Evolutionary conservation across 2,329 filamentous ascomycete genomes (phyloP), one percentile per base, ranked within the genome.

Genomic region (Neonectria punicea): DNA sequence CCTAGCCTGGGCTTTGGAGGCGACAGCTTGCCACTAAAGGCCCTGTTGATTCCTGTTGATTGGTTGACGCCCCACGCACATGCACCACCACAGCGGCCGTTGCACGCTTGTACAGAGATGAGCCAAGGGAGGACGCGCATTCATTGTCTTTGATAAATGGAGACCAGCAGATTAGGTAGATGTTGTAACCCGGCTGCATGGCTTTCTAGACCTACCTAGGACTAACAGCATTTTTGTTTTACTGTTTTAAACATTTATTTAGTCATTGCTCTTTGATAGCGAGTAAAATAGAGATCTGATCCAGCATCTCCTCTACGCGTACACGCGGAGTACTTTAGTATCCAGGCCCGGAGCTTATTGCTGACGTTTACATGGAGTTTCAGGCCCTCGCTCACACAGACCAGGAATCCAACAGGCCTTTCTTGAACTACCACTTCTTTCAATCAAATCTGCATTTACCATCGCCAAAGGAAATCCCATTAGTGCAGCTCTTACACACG

Each of bases 31-130:
- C 70, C 61, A 64, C 41, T 63, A 56, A 49, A 10, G 18, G 49
- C 55, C 32, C 16, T 54, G 62, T n/a, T 70, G 69, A 73, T 73
- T 73, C 32, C 16, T 54, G 62, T n/a, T 70, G 69, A 73, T 73
- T 73, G 71, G 71, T 20, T 28, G 56, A 22, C 20, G n/a, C 25
- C 49, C 34, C 3, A 49, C 59, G 18, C 58, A 34, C 30, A 32
- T 47, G 34, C 47, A 18, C 28, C 25, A 30, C 14, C 44, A 49
- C 25, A 32, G n/a, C 28, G 22, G 56, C 56, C 56, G 49, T 59
- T 59, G 47, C 34, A 53, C 30, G 20, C 51, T 43, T 43, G 39
- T 43, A 43, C 39, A 43, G 39, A 49, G 44, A 49, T 16, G 20
- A 28, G 22, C 44, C 44, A 49, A 49, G 44, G 44, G 44, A 13